phyloP scores from a whole-genome alignment of 495 filamentous ascomycete species.

The Neurospora sp. region DNA sequence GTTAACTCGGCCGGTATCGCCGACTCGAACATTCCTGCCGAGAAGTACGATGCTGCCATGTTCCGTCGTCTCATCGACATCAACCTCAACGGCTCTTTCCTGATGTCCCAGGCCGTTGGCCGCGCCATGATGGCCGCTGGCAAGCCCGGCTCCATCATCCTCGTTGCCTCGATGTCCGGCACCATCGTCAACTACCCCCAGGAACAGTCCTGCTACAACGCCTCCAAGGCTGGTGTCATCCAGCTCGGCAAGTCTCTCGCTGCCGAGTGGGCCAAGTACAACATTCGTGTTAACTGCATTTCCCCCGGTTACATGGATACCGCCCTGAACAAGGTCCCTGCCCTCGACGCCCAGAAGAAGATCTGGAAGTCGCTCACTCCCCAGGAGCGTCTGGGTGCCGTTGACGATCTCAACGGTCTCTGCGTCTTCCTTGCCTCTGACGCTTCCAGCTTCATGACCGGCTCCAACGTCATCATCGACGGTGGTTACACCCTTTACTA shows the following conservation, averaged over 20 bases:
- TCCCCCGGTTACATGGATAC: slow-evolving; percentile 79
- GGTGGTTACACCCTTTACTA: slow-evolving; percentile 46
- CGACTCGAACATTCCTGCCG: slow-evolving; percentile 47
- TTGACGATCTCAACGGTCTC: slow-evolving; percentile 69
- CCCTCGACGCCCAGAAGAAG: slow-evolving; percentile 64
- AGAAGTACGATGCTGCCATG: slow-evolving; percentile 51
- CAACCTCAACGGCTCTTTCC: slow-evolving; percentile 65
- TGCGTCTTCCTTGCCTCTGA: slow-evolving; percentile 71
- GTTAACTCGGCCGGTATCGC: slow-evolving; percentile 82
- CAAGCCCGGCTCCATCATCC: slow-evolving; percentile 60
- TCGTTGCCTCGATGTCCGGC: slow-evolving; percentile 70
- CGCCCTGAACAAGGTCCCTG: slow-evolving; percentile 60
- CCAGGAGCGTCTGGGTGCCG: slow-evolving; percentile 57
- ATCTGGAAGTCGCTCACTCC: slow-evolving; percentile 72
- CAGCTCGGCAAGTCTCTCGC: slow-evolving; percentile 67
- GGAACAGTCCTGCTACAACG: slow-evolving; percentile 69
- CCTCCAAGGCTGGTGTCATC: slow-evolving; percentile 70
- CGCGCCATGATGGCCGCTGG: slow-evolving; percentile 53
- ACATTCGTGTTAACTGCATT: slow-evolving; percentile 69
- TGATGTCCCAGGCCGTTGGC: slow-evolving; percentile 54
- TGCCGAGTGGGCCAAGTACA: slow-evolving; percentile 68
- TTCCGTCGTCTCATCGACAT: slow-evolving; percentile 67
- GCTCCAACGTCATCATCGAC: slow-evolving; percentile 65
- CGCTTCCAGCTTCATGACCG: slow-evolving; percentile 68
- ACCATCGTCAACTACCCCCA: slow-evolving; percentile 72